Evolutionary conservation across 768 basidiomycete species (phyloP).

Genomic region (Boletus subcaerulescens): DNA sequence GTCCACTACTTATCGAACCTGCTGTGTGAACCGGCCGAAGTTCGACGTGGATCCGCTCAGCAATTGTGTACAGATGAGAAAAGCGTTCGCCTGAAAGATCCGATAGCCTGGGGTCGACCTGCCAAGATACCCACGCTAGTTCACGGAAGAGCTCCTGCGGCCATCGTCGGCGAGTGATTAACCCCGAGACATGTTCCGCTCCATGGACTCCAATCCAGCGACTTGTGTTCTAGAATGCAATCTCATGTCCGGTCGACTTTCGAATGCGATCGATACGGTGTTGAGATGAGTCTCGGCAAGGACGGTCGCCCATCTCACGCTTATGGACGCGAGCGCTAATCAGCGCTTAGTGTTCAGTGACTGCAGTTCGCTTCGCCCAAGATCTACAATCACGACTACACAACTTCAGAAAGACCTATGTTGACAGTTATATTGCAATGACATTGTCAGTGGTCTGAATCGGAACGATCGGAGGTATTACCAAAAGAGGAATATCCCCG

Average conservation of each 20-base stretch:
- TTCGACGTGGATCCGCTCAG: too few relatives aligned
- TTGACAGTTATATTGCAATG: too few relatives aligned
- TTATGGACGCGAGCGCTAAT: slow-evolving; percentile 9
- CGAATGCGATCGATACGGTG: background rate
- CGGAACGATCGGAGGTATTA: too few relatives aligned
- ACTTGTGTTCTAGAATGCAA: background rate
- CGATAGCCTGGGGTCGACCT: background rate
- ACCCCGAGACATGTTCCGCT: background rate
- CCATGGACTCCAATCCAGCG: too few relatives aligned
- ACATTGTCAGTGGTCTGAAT: background rate
- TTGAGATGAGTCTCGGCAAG: too few relatives aligned
- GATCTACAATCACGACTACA: slow-evolving; percentile 3
- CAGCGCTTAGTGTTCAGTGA: slow-evolving; percentile 7
- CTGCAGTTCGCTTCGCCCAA: too few relatives aligned
- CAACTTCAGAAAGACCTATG: background rate
- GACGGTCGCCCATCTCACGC: background rate
- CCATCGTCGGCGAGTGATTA: background rate
- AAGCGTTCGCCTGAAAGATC: too few relatives aligned
- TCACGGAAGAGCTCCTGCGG: background rate
- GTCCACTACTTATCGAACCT: too few relatives aligned
- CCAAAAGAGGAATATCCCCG: too few relatives aligned
- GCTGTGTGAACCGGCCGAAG: too few relatives aligned
- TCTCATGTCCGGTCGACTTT: background rate
- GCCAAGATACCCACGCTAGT: background rate
- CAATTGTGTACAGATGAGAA: too few relatives aligned